Percentiles rank a stretch among this genome's conserved stretches.
Evolutionary conservation across 495 filamentous ascomycete species (phyloP).

Genomic region (Aspergillus saccharolyticus): DNA sequence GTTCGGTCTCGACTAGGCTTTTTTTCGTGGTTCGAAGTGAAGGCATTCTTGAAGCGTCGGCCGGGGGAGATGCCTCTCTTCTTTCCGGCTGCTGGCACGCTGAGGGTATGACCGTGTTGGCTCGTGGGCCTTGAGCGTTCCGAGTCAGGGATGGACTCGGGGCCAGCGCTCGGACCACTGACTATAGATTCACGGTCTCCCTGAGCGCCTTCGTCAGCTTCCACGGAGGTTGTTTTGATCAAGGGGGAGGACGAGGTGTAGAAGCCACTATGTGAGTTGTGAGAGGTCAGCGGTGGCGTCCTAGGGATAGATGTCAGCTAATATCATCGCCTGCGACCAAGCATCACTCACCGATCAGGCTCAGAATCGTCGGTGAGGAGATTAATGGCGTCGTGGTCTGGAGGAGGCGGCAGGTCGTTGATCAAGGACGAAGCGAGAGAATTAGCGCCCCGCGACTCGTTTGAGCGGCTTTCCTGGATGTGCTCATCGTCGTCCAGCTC

Average conservation of each 20-base stretch:
- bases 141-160: constrained; percentile 24
- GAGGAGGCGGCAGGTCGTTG: constrained; percentile 19
- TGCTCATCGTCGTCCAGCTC: constrained; percentile 21
- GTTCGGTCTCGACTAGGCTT: constrained; percentile 37
- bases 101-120: constrained; percentile 27
- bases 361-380: constrained; percentile 69
- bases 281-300: constrained; percentile 60
- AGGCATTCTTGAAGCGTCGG: constrained; percentile 43
- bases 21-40: constrained; percentile 33
- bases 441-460: constrained; percentile 23
- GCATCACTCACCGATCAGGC: constrained; percentile 56
- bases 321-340: constrained; percentile 13
- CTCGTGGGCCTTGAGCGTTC: constrained; percentile 18
- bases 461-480: constrained; percentile 22
- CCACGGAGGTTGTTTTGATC: constrained; percentile 54
- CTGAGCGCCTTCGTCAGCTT: constrained; percentile 23
- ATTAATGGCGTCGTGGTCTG: constrained; percentile 41
- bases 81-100: constrained; percentile 31
- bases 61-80: constrained; percentile 40
- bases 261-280: constrained; percentile 73
- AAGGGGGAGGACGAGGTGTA: constrained; percentile 79
- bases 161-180: constrained; percentile 26
- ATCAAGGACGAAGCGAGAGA: constrained; percentile 28
- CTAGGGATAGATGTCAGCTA: constrained; percentile 31
- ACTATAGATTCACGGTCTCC: constrained; percentile 28